A percentile compares a stretch with the other conserved stretches of the same genome.
phyloP scores from a whole-genome alignment of 345 rosid species.

The Diplotaxis tenuifolia region DNA sequence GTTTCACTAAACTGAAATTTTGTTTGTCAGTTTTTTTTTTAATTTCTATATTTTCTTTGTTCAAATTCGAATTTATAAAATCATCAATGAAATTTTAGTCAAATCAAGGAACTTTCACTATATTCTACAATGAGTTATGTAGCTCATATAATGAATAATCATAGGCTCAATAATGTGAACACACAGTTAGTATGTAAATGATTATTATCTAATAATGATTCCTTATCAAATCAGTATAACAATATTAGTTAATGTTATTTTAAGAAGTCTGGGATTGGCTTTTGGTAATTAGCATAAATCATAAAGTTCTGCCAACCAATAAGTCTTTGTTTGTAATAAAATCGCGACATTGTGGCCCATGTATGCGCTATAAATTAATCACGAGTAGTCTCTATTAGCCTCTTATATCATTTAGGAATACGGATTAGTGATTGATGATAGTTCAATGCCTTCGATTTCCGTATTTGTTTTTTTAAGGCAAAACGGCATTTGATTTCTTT shows the following conservation, averaged over 20 bases:
- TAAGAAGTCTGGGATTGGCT: neutral
- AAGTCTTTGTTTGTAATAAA: neutral
- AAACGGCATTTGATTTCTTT: neutral
- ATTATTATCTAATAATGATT: neutral
- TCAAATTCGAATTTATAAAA: too few relatives aligned
- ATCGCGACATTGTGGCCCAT: neutral
- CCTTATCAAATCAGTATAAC: neutral
- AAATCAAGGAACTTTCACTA: too few relatives aligned
- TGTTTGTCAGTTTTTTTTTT: too few relatives aligned
- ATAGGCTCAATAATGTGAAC: neutral
- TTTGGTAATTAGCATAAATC: neutral
- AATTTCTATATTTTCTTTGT: too few relatives aligned
- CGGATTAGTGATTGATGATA: neutral
- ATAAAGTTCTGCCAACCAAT: neutral
- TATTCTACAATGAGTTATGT: neutral
- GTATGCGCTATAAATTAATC: neutral
- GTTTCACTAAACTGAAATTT: too few relatives aligned
- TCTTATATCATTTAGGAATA: neutral
- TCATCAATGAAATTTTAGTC: too few relatives aligned
- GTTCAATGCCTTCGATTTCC: neutral
- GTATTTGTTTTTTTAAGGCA: neutral
- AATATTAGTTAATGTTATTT: neutral
- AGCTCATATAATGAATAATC: neutral
- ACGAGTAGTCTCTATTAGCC: constrained; percentile 4
- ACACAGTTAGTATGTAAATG: neutral